Percentiles rank a stretch among this genome's conserved stretches.
Conservation (phyloP, 2,329 filamentous ascomycete species). For the Botryotinia narcissicola region DNA sequence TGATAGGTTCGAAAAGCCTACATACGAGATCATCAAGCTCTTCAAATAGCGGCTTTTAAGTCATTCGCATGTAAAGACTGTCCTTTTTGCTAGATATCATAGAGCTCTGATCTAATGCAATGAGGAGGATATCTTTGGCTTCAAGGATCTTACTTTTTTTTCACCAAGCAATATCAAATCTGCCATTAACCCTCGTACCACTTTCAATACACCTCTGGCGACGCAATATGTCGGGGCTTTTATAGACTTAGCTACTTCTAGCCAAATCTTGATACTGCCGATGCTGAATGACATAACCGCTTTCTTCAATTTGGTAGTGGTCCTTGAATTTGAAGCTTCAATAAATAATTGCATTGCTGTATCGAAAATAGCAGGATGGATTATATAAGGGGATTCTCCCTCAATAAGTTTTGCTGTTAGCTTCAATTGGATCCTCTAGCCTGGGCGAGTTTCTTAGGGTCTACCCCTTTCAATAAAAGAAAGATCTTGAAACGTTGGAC, state of each 20-base stretch:
- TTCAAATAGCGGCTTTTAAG: neutral
- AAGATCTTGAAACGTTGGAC: neutral
- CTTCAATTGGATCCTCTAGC: neutral
- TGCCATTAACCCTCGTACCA: neutral
- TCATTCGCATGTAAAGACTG: neutral
- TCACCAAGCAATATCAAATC: neutral
- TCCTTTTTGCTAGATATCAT: neutral
- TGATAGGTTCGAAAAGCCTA: neutral
- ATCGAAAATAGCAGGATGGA: slow-evolving; percentile 39
- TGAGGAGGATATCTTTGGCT: neutral
- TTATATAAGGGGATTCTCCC: slow-evolving; percentile 32
- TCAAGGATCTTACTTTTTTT: neutral
- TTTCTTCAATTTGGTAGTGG: neutral
- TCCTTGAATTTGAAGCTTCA: neutral
- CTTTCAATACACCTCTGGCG: neutral
- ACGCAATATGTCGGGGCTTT: neutral
- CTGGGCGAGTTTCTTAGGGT: neutral
- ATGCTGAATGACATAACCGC: neutral
- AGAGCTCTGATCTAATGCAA: neutral
- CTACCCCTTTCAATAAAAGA: neutral
- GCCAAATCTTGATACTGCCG: neutral
- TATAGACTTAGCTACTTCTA: neutral
- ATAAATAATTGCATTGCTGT: neutral
- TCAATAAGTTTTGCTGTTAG: neutral
- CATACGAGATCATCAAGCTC: neutral